Conservation (phyloP, 148 eudicot genomes). For the Chenopodium berlandieri region DNA sequence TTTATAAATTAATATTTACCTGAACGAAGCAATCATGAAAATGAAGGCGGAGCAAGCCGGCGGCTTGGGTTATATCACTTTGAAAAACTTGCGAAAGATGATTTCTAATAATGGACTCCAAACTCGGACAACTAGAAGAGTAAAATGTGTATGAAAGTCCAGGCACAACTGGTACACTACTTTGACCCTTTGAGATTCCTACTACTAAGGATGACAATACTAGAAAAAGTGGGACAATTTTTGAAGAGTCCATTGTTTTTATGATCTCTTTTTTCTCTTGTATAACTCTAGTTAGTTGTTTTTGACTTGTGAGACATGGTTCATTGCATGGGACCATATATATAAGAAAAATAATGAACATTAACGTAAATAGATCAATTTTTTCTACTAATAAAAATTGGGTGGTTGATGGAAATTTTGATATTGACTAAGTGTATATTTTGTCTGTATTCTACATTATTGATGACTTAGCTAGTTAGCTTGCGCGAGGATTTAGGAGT, state of each 20-base stretch:
- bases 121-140: conserved; percentile 32
- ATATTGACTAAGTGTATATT: neutral
- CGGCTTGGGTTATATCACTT: conserved; percentile 38
- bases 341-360: too few relatives aligned
- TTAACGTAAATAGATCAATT: neutral
- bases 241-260: neutral
- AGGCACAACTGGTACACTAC: conserved; percentile 20
- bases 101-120: conserved; percentile 36
- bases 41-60: conserved; percentile 55
- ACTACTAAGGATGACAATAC: neutral
- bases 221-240: neutral
- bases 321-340: neutral
- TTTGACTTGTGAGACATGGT: neutral
- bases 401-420: neutral
- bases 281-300: too few relatives aligned
- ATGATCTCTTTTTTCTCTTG: neutral
- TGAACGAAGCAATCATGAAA: conserved; percentile 61
- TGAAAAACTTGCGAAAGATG: conserved; percentile 34
- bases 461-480: neutral
- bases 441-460: neutral
- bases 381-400: neutral
- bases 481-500: neutral
- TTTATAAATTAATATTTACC: conserved; percentile 15
- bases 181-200: neutral
- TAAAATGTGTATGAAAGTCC: conserved; percentile 44